These are phyloP conservation scores for Trichomonas tenax DNA, from an alignment of 208 protist genomes.

Conservation along the genomic window DNA sequence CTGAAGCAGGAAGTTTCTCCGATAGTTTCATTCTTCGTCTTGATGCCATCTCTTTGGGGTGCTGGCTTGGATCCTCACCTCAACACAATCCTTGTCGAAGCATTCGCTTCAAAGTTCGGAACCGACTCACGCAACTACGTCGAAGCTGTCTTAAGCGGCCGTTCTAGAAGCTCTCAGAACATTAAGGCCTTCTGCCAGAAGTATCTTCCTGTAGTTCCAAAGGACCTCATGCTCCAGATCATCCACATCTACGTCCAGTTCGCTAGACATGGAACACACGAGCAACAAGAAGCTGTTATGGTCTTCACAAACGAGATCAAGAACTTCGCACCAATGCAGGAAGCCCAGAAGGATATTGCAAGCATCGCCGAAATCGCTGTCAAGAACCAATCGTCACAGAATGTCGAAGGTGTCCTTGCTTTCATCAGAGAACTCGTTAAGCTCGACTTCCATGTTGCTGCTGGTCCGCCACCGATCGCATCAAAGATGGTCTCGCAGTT, in stretches of 20 bases:
- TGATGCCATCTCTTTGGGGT: neutral
- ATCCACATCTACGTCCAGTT: neutral
- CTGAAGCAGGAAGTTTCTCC: neutral
- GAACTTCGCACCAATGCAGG: neutral
- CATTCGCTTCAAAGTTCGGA: neutral
- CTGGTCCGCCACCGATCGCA: neutral
- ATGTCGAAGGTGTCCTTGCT: neutral
- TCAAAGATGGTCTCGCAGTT: neutral
- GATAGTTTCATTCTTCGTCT: neutral
- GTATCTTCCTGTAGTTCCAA: neutral
- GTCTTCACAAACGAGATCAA: neutral
- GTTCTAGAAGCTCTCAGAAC: neutral
- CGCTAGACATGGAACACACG: neutral
- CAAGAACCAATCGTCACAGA: neutral
- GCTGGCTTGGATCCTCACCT: too few species aligned
- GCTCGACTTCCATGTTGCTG: neutral
- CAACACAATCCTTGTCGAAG: neutral
- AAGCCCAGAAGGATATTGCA: neutral
- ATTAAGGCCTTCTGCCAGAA: neutral
- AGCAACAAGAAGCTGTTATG: neutral
- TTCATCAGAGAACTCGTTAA: neutral
- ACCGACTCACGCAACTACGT: neutral
- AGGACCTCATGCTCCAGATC: neutral
- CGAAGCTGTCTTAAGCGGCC: neutral
- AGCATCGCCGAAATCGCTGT: neutral